A percentile compares a stretch with the other conserved stretches of the same genome.
phyloP scores from a whole-genome alignment of 179 eudicot genomes.

The Silene noctiflora region DNA sequence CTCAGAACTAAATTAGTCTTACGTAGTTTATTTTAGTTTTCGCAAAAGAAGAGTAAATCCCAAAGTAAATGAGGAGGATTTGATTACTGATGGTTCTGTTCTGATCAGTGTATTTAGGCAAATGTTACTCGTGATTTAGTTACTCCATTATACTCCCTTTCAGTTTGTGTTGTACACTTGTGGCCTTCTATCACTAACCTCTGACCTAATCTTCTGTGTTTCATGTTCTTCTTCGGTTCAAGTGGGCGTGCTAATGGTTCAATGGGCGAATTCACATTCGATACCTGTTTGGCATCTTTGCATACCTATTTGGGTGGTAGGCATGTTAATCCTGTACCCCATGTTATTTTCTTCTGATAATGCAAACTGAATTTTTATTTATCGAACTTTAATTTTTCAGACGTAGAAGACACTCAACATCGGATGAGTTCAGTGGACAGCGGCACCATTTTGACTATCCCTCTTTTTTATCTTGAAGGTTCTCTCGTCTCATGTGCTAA shows the following conservation, averaged over 20 bases:
- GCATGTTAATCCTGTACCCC: constrained; percentile 24
- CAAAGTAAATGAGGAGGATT: neutral
- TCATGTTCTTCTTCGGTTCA: constrained; percentile 15
- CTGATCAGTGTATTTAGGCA: neutral
- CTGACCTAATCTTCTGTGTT: constrained; percentile 13
- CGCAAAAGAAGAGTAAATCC: neutral
- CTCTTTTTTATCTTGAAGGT: constrained; percentile 89
- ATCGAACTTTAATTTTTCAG: constrained; percentile 41
- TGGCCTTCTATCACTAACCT: neutral
- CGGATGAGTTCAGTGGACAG: constrained; percentile 69
- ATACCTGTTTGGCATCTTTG: constrained; percentile 66
- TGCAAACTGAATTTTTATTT: constrained; percentile 3
- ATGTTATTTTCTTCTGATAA: neutral
- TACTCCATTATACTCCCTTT: neutral
- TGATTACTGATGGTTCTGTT: neutral
- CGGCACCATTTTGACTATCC: constrained; percentile 61
- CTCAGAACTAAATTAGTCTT: neutral
- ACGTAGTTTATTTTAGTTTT: neutral
- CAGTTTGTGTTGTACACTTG: neutral
- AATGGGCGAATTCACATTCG: constrained; percentile 42
- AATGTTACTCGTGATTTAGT: neutral
- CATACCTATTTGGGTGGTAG: constrained; percentile 96
- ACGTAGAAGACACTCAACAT: constrained; percentile 80
- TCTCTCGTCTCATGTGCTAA: neutral
- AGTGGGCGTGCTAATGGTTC: constrained; percentile 46